Evolutionary conservation across 345 rosid genomes (phyloP), one percentile per base, ranked within the genome.

Genomic region (Nephelium lappaceum): DNA sequence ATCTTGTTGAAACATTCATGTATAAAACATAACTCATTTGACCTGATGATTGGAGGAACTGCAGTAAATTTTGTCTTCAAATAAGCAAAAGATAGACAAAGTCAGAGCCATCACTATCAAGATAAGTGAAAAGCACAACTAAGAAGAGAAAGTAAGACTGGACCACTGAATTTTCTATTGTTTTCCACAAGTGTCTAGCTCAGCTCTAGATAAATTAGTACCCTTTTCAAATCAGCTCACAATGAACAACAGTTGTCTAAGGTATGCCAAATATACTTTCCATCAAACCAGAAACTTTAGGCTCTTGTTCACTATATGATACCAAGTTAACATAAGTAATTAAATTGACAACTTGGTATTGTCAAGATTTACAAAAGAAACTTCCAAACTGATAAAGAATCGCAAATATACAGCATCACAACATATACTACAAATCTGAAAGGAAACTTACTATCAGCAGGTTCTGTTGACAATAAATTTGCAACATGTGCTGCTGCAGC

Each of bases 401-500:
- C 11, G 57, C 43, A 70, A 65, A 57, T 0, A 8, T 8, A 47
- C 53, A 78, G 67, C 16, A 66, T 51, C 57, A 60, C 23, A 23
- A 12, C 42, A 81, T 21, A 63, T 21, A 67, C 66, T 41, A 77
- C 69, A 74, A 5, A 36, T 38, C 64, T 70, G 67, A n/a, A 49
- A 75, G 62, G 67, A 85, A 81, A 90, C 98, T 78, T 90, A 96
- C 99, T 91, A 80, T 91, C 98, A 84, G 94, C 86, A 49, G 98
- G 98, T 86, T 96, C 99, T 6, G 94, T 89, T 8, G 98, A 90
- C 85, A 96, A 82, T 83, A 96, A 82, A 83, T 89, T 96, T 72
- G 94, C 94, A 75, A 93, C 99, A 89, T 96, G 98, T 69, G 94
- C 90, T 68, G 97, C 98, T 38, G 99, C 88, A 72, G 93, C 90